Evolutionary conservation across 768 basidiomycete genomes (phyloP), one percentile per base, ranked within the genome.

Genomic region (Melanogaster broomeanus): DNA sequence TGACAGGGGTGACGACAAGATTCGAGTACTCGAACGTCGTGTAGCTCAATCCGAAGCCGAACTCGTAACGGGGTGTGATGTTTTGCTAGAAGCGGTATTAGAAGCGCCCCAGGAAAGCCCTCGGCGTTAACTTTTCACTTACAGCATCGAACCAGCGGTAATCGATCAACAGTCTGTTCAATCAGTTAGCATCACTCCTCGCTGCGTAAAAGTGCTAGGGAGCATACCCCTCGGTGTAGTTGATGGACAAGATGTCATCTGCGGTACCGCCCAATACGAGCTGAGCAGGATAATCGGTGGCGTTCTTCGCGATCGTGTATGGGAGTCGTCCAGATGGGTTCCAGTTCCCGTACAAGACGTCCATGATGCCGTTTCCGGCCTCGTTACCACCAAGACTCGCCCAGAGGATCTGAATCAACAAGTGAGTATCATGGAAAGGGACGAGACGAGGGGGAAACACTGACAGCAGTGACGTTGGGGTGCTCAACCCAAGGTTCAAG

Each of bases 1-100:
- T 47, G 4, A 87, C 65, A 48, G 74, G 71, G 15, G 63, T 64
- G 30, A 90, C 69, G 3, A 73, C 57, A 11, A 94, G 71, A 28
- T 78, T 71, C 38, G 76, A 81, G 66, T 92, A 95, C 28, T 78
- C 68, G 67, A 95, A 98, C 2, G 71, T 78, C 34, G 94, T 88
- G 73, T 97, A 98, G 49, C 85, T 88, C 62, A 95, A 66, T 0
- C 94, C 94, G 64, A 85, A 95, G 5, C 94, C 94, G 65, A 98
- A 98, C 62, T 91, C 90, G 61, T 83, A 93, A 33, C 88, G 87
- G 4, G 91, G 91, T 0, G 76, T 77, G 56, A 92, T 90, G 55
- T 85, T 80, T 67, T 81, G 72, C 80, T 87, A 30, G 27, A 48
- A 42, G 15, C 27, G 42, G 19, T 30, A 19, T 56, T 3, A 56